Evolutionary conservation across 305 asterid genomes (phyloP).

Genomic region (Andrographis paniculata): DNA sequence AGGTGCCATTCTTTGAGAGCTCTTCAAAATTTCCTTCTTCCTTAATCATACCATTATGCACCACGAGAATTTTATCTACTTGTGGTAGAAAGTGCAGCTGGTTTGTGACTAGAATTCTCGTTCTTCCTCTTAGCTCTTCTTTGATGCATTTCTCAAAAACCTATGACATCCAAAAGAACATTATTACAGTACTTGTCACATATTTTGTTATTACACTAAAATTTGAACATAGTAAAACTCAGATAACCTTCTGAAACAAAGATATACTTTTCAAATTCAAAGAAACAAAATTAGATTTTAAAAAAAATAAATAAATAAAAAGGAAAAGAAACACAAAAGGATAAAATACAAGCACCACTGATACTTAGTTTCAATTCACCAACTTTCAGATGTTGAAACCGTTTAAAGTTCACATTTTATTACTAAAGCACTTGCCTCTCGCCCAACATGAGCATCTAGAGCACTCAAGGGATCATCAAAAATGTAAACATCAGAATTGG

Average conservation of each 20-base stretch:
- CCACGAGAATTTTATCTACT: slow-evolving; percentile 89
- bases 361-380: neutral
- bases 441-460: slow-evolving; percentile 58
- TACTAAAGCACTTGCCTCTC: slow-evolving; percentile 28
- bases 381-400: neutral
- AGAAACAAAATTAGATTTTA: slow-evolving; percentile 9
- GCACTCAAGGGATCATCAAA: slow-evolving; percentile 97
- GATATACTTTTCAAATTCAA: slow-evolving; percentile 5
- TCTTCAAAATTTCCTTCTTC: slow-evolving; percentile 97
- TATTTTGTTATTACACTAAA: neutral
- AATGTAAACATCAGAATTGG: slow-evolving; percentile 73
- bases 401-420: neutral
- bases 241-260: slow-evolving; percentile 8
- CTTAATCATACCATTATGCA: slow-evolving; percentile 87
- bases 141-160: slow-evolving; percentile 91
- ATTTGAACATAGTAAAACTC: slow-evolving; percentile 7
- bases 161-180: slow-evolving; percentile 28
- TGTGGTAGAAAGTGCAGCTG: slow-evolving; percentile 94
- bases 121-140: slow-evolving; percentile 82
- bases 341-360: neutral
- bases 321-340: slow-evolving; percentile 8
- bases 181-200: neutral
- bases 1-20: slow-evolving; percentile 63
- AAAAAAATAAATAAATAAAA: slow-evolving; percentile 5
- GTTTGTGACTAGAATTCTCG: slow-evolving; percentile 93